Base-by-base conservation (phyloP, 2,329 filamentous ascomycete genomes). In the Epichloe gansuensis region DNA sequence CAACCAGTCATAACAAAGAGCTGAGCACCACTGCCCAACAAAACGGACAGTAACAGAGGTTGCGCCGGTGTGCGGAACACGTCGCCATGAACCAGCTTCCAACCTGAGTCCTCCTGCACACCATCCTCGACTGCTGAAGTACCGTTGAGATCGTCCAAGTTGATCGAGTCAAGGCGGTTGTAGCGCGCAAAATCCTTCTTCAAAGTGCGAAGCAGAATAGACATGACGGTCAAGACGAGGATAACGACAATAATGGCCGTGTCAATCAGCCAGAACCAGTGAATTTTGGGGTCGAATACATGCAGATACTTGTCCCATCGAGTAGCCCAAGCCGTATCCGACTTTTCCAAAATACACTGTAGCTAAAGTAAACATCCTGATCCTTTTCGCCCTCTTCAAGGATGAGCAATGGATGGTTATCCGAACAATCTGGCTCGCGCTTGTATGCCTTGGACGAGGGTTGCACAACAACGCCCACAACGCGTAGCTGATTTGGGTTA, bases 251-350 rank as follows among this genome's bases (percentile, higher is more conserved):
- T 95, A 45, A 97, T 83, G 48, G 93, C 88, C 38, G 91, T 96
- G 70, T 95, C 95, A 71, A 97, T 87, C 48, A 98, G 82, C 55
- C 91, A 96, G 74, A 97, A 95, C 93, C 93, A 98, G 69, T 98
- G 93, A 61, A 98, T 97, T 75, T 93, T 94, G 50, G 93, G 91
- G 67, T 97, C 91, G 65, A 91, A 94, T 34, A 98, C 91, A 64
- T 97, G 91, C 38, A 98, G 78, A 66, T 97, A 97, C 71, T 95
- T 97, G 75, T 98, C 93, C 93, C 93, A 98, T 58, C 93, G 82
- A 12, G 93, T 98, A 31, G 93, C 93, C 85, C 95, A 98, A 1
- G 86, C 88, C 1, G 91, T 97, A 1, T 77, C 65, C 0, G 90
- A 96, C 59, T 83, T 81, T 78, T 80, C 93, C 93, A 98, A 69